Evolutionary conservation across 306 rosid species (phyloP).

Genomic region (Prunus padus): DNA sequence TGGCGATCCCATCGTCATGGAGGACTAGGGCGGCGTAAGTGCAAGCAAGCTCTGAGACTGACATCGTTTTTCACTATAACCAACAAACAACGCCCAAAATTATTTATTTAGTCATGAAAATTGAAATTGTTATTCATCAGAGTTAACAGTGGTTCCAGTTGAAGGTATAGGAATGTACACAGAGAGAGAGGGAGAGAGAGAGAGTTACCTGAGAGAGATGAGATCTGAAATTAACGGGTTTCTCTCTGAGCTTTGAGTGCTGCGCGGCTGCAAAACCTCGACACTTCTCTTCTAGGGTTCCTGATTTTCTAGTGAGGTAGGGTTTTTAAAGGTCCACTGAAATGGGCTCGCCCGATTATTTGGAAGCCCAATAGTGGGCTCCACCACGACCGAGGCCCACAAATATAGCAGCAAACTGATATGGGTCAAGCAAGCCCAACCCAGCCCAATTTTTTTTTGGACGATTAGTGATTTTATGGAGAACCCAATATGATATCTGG

Average conservation of each 20-base stretch:
- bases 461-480: background rate
- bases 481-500: background rate
- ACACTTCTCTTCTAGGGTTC: constrained; percentile 14
- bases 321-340: background rate
- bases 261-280: constrained; percentile 11
- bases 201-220: constrained; percentile 7
- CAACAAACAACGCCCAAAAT: background rate
- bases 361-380: background rate
- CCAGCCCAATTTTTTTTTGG: background rate
- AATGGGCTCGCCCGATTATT: background rate
- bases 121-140: background rate
- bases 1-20: constrained; percentile 47
- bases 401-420: background rate
- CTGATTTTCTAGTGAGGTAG: background rate
- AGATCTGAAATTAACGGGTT: constrained; percentile 7
- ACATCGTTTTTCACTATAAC: constrained; percentile 40
- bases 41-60: constrained; percentile 61
- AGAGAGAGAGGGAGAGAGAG: background rate
- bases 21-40: constrained; percentile 66
- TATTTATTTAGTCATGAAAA: background rate
- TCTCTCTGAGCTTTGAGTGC: background rate
- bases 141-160: background rate
- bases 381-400: background rate
- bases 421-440: background rate
- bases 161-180: background rate